Base-by-base conservation (phyloP, 106 monocot genomes). In the Vanilla planifolia region DNA sequence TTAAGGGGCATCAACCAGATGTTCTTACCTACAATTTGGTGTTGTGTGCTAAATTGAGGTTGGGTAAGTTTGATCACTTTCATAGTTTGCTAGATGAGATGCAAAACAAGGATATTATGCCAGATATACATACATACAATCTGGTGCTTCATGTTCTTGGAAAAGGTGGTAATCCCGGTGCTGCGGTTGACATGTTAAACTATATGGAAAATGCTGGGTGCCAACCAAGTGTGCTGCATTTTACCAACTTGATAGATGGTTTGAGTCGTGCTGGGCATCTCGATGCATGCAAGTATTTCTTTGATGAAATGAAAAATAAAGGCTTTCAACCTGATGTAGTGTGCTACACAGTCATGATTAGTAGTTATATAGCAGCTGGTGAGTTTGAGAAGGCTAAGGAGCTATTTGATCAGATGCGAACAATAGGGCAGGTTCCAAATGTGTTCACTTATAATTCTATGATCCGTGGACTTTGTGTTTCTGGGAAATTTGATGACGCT, bases 381-480 rank as follows among this genome's bases (percentile, higher is more conserved):
- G 72, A 91, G 51, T 73, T 84, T 65, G 81, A 85, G 29, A 85
- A 75, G 51, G 90, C 90, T 10, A 63, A 76, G 29, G 48, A 52
- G 28, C 6, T 84, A 37, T 96, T 96, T 62, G 76, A 79, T 43
- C 71, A 81, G 27, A 96, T 96, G 96, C 2, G 74, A 34, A 34
- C 13, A 11, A 79, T 64, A 62, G 96, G 96, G 22, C 75, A 81
- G 28, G 70, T 91, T 6, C 96, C 90, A 0, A 96, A 96, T 79
- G 96, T 85, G 28, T 91, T 75, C 61, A 96, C 96, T 15, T 96
- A 91, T 48, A 91, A 91, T 79, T 76, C 80, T n/a, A 87, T 96
- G 72, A 91, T 96, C 27, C 70, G 77, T 19, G 90, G 90, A 30
- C 74, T 96, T 64, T 96, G 96, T 48, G 15, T 72, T 37, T 24